Base-by-base conservation (phyloP, 2,329 filamentous ascomycete species). In the Neopestalotiopsis rosae region DNA sequence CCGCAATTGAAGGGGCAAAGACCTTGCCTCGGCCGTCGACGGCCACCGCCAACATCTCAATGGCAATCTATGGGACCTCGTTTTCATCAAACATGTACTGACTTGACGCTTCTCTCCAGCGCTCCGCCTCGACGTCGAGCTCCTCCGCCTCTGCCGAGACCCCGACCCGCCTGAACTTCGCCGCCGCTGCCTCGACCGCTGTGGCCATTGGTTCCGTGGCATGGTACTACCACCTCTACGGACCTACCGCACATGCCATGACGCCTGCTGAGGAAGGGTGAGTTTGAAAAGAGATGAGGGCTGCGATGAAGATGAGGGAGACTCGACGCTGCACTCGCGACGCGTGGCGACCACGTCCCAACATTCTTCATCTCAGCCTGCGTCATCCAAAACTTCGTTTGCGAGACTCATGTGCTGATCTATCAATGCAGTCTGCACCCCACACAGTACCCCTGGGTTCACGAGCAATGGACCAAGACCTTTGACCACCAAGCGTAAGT, bases 221-320 rank as follows among this genome's bases (percentile, higher is more conserved):
- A 77, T 98, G 95, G 94, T 98, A 98, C 87, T 97, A 95, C 84
- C 94, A 97, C 85, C 91, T 97, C 77, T 98, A 97, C 84, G 96
- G 95, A 79, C 90, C 93, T 77, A 91, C 92, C 77, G 92, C 93
- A 72, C 90, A 94, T 83, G 96, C 96, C 77, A 92, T 92, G 91
- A 95, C 95, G 77, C 94, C 94, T 73, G 92, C 92, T 79, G 96
- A 99, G 88, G 96, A 99, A 90, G 96, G 96, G 96, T 99, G 88
- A 91, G 95, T 92, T 42, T 63, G 30, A 52, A 28, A 65, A n/a
- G 34, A 17, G 24, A 30, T 17, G 24, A 14, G 10, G 38, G 2
- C 30, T 28, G 62, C 38, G 61, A 61, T 40, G 61, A 6, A 17
- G 30, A 63, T 42, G 14, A n/a, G 61, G 17, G 30, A 42, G 24